phyloP scores from a whole-genome alignment of 2,329 filamentous ascomycete species.

The Penicillium sclerotiorum region DNA sequence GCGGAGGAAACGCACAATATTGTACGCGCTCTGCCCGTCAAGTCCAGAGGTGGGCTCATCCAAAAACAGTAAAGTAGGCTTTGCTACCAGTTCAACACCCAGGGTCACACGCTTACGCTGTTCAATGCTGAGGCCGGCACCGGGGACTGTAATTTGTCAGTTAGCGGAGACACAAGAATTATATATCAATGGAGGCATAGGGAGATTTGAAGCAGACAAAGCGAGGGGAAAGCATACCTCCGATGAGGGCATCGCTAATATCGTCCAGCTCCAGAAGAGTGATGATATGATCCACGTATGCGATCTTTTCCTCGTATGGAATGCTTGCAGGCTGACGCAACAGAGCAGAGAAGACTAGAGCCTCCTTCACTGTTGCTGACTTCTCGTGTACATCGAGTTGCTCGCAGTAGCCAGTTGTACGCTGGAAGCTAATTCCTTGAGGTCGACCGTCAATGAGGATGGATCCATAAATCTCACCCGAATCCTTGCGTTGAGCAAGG shows the following conservation, averaged over 20 bases:
- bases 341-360: constrained; percentile 64
- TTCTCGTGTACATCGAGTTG: constrained; percentile 68
- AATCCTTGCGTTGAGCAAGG: constrained; percentile 46
- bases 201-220: too few relatives aligned
- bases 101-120: constrained; percentile 67
- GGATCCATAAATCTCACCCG: constrained; percentile 45
- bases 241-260: constrained; percentile 66
- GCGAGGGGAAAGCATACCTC: constrained; percentile 35
- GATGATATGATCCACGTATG: constrained; percentile 67
- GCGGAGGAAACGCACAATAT: constrained; percentile 62
- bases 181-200: rapidly evolving
- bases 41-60: constrained; percentile 66
- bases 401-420: constrained; percentile 57
- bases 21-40: constrained; percentile 65
- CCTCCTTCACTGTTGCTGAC: constrained; percentile 65
- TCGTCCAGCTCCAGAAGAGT: constrained; percentile 66
- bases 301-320: constrained; percentile 61
- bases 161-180: too few relatives aligned
- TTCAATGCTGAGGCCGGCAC: constrained; percentile 64
- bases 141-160: constrained; percentile 39
- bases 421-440: constrained; percentile 50
- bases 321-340: constrained; percentile 61
- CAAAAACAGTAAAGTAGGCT: constrained; percentile 63
- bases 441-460: constrained; percentile 48
- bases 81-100: constrained; percentile 62